Evolutionary conservation across 2,329 filamentous ascomycete species (phyloP).

Genomic region (Venturia nashicola): DNA sequence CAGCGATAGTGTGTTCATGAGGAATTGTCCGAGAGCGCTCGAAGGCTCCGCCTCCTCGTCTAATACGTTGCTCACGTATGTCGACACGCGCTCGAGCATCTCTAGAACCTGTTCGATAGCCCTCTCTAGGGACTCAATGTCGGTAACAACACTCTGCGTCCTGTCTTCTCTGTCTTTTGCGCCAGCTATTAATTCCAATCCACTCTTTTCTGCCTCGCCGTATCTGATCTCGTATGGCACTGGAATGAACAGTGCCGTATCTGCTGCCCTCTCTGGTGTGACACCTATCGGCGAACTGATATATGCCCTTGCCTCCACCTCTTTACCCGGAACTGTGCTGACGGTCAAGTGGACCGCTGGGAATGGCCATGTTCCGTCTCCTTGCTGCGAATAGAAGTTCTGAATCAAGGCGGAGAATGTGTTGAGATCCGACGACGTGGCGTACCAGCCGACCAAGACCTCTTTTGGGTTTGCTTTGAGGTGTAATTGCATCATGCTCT

Average conservation of each 20-base stretch:
- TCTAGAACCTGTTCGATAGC: slow-evolving; percentile 78
- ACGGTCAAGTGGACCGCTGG: slow-evolving; percentile 97
- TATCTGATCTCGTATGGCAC: slow-evolving; percentile 92
- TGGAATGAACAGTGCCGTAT: slow-evolving; percentile 94
- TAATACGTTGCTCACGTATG: slow-evolving; percentile 85
- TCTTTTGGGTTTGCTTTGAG: slow-evolving; percentile 91
- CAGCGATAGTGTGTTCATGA: slow-evolving; percentile 85
- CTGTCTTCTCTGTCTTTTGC: slow-evolving; percentile 71
- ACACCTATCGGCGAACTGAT: slow-evolving; percentile 93
- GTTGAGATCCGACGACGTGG: slow-evolving; percentile 92
- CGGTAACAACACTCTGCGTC: slow-evolving; percentile 61
- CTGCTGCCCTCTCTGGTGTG: slow-evolving; percentile 84
- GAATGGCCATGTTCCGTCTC: slow-evolving; percentile 93
- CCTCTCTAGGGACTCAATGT: slow-evolving; percentile 79
- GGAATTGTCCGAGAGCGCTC: slow-evolving; percentile 83
- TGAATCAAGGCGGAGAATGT: slow-evolving; percentile 97
- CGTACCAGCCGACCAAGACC: slow-evolving; percentile 95
- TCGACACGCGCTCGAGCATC: slow-evolving; percentile 81
- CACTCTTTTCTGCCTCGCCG: slow-evolving; percentile 63
- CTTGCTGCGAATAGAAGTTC: slow-evolving; percentile 97
- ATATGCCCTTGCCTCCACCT: slow-evolving; percentile 85
- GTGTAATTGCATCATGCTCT: slow-evolving; percentile 94
- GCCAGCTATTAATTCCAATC: slow-evolving; percentile 70
- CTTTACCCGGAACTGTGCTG: slow-evolving; percentile 74
- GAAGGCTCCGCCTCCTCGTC: slow-evolving; percentile 87